Evolutionary conservation across 768 basidiomycete genomes (phyloP), one percentile per base, ranked within the genome.

Genomic region (Mycena chlorophos): DNA sequence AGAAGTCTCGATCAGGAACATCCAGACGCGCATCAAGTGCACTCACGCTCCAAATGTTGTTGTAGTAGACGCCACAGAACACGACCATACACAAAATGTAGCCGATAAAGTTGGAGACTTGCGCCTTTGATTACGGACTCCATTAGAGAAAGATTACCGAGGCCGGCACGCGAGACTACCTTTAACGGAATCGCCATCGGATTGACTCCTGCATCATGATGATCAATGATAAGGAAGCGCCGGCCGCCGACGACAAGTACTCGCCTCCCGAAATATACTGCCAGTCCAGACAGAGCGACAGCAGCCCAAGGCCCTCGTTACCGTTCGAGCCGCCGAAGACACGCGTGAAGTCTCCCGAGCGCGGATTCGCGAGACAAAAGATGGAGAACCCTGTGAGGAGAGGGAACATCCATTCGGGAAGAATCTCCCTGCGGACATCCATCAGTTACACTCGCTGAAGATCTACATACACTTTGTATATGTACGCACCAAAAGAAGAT

Each of bases 301-400:
- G 56, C 28, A 87, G 59, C 0, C 85, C 85, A 25, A 87, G 76
- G 2, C 84, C 86, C 61, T 87, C 86, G 58, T 87, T 87, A 22
- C 78, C 84, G 47, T 83, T 78, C 2, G 78, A 75, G 3, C 87
- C 86, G 13, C 87, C 87, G 52, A 87, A 86, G 0, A 88, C 63
- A 12, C 80, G 76, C 2, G 83, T 84, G 58, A 85, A 79, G 30
- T 76, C 72, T 16, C 65, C 62, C 3, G 69, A 72, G 25, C 69
- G 68, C 47, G 73, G 81, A 27, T 79, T 78, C 6, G 84, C 81
- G 29, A 87, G 67, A 60, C 85, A 87, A 63, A 86, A 77, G 29
- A 83, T 67, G 28, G 74, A 82, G 63, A 85, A 70, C 22, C 81
- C 82, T 19, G 80, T 84, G 34, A 85, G 70, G 19, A 85, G 72